Evolutionary conservation across 176 grass and related monocot species (phyloP), one percentile per base, ranked within the genome.

Genomic region (Carex kokanica): DNA sequence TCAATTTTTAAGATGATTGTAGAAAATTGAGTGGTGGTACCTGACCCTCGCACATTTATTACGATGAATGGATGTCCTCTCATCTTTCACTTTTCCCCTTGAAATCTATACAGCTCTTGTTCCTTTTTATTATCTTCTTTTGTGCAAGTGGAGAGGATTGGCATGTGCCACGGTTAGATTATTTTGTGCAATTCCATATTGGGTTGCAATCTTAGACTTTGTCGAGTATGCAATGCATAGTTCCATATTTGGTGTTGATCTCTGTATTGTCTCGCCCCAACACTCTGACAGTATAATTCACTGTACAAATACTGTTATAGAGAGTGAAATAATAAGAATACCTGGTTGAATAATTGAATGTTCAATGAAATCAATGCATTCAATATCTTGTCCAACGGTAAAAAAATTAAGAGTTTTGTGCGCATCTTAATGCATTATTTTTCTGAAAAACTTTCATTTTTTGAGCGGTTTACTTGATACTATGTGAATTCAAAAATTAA

Each of bases 1-100:
- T 62, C 60, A 62, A 62, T 24, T 24, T 24, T 62, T 62, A 23
- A 11, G 20, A 63, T 25, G 23, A 27, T 84, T 79, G 87, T 85
- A 82, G 20, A 2, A 23, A 23, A 11, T 9, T 63, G 7, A 63
- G 40, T 63, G 60, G 6, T 63, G 60, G 12, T 63, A 10, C 24
- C 58, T 10, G 16, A 57, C 18, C 7, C n/a, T 63, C n/a, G 2
- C 8, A 20, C 60, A 0, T 23, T 63, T 63, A 25, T 63, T 17
- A 17, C 0, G 14, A 57, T 57, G 54, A 57, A 57, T 17, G 54
- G 54, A n/a, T 63, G 23, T 11, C 23, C 60, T 63, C 23, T 62
- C 60, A 62, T 62, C n/a, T 62, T 23, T 62, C 21, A 62, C 21
- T 62, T 62, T 17, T 62, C n/a, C 10, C 60, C 20, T 24, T 62